Evolutionary conservation across 1,284 basidiomycete species (phyloP).

Genomic region (Malassezia sympodialis): DNA sequence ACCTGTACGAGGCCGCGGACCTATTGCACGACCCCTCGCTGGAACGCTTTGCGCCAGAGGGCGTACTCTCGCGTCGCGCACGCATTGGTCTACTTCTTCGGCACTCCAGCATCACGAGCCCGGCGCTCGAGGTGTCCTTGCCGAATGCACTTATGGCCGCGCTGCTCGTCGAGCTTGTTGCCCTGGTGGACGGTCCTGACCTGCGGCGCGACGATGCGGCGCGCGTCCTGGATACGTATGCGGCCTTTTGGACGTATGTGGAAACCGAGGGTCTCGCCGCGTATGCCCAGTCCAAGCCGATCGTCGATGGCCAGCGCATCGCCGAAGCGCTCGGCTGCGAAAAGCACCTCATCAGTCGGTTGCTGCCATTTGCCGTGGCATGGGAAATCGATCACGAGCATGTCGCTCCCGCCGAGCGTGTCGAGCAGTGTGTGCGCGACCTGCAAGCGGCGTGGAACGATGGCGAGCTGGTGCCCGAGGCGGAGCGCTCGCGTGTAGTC

Average conservation of each 20-base stretch:
- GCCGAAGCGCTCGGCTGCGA: constrained; percentile 22
- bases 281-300: constrained; percentile 23
- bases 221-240: constrained; percentile 16
- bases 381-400: constrained; percentile 29
- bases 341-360: constrained; percentile 24
- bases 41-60: constrained; percentile 10
- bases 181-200: not conserved
- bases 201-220: not conserved
- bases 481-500: constrained; percentile 18
- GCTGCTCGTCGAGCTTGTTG: constrained; percentile 21
- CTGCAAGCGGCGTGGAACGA: constrained; percentile 28
- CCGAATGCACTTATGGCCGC: constrained; percentile 23
- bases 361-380: constrained; percentile 29
- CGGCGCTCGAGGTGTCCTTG: constrained; percentile 19
- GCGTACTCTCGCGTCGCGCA: not conserved
- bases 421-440: constrained; percentile 23
- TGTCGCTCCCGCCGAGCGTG: not conserved
- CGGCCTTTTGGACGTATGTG: constrained; percentile 24
- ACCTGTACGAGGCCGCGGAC: constrained; percentile 15
- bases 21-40: constrained; percentile 6
- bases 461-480: constrained; percentile 29
- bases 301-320: constrained; percentile 36
- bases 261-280: constrained; percentile 15
- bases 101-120: constrained; percentile 19
- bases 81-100: constrained; percentile 25